Base-by-base conservation (phyloP, 2,329 filamentous ascomycete genomes). In the Aspergillus ochraceus region DNA sequence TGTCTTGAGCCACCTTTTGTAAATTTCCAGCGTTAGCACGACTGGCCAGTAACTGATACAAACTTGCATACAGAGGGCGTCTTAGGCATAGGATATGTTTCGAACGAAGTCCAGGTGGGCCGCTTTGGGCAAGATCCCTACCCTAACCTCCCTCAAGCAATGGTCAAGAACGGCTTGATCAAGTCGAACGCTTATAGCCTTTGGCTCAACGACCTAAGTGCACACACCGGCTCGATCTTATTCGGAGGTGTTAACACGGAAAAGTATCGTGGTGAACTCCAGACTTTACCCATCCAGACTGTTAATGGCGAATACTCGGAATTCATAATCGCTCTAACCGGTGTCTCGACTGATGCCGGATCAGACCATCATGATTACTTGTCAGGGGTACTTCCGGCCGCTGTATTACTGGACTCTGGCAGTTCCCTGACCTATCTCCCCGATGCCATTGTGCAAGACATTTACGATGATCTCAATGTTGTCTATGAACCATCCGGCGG, bases 31-130 rank as follows among this genome's bases (percentile, higher is more conserved):
- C 46, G 32, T 9, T 42, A 5, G 36, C 5, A n/a, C 17, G 14
- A 42, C 36, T 9, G 36, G 36, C 36, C 12, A n/a, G 14, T 42
- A n/a, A n/a, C 36, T 42, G 17, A 42, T 14, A 8, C 2, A 14
- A 42, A n/a, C 6, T n/a, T 42, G 14, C 17, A 14, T 49, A 62
- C 76, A 55, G 85, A 96, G 73, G 91, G 91, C 45, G 91, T 98
- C 47, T 76, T 97, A 20, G 93, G 93, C 19, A 89, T 98, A 62
- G 93, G 93, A 6, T 97, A 97, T 73, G 73, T 83, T 0, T 74
- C 82, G 64, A 95, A 96, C 73, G 93, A 97, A 76, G 70, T 70
- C n/a, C 66, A 70, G 49, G 70, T 90, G 50, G 82, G 83, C 54
- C 63, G 83, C 80, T 68, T 70, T 54, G 69, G 82, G 6, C 74